Conservation (phyloP, 352 stramenopile species). For the Pythium rishiriense region DNA sequence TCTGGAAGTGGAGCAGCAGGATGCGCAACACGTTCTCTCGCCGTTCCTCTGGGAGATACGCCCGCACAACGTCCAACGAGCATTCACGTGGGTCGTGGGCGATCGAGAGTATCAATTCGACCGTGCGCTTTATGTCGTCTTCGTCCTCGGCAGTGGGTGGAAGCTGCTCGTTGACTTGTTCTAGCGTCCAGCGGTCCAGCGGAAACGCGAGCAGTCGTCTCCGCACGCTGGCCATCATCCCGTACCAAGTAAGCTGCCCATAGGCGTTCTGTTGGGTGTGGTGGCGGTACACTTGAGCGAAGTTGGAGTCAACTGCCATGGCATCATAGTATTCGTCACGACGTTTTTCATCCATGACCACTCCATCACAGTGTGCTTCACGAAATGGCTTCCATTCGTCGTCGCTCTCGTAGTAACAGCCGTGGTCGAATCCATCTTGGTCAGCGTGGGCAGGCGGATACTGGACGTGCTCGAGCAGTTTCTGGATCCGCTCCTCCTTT, state of each 20-base stretch:
- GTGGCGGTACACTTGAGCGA: neutral
- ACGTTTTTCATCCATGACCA: neutral
- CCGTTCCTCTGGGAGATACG: neutral
- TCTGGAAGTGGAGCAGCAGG: neutral
- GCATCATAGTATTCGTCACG: neutral
- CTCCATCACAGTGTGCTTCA: neutral
- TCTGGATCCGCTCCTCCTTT: neutral
- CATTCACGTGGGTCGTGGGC: neutral
- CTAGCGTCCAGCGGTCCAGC: neutral
- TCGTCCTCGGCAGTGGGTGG: neutral
- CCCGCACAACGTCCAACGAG: neutral
- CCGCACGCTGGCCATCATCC: slow-evolving; percentile 1
- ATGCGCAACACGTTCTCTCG: neutral
- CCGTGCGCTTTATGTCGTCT: neutral
- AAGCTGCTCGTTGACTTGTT: neutral
- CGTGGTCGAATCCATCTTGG: slow-evolving; percentile 5
- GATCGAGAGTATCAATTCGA: neutral
- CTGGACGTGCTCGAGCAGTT: neutral
- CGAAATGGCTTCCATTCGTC: slow-evolving; percentile 3
- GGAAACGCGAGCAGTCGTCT: neutral
- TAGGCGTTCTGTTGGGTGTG: neutral
- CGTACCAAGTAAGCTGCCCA: slow-evolving; percentile 11
- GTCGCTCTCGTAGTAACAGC: slow-evolving; percentile 16
- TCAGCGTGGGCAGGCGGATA: neutral
- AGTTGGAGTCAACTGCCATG: neutral